Conservation (phyloP, 257 asterid species). For the Cinchona pubescens region DNA sequence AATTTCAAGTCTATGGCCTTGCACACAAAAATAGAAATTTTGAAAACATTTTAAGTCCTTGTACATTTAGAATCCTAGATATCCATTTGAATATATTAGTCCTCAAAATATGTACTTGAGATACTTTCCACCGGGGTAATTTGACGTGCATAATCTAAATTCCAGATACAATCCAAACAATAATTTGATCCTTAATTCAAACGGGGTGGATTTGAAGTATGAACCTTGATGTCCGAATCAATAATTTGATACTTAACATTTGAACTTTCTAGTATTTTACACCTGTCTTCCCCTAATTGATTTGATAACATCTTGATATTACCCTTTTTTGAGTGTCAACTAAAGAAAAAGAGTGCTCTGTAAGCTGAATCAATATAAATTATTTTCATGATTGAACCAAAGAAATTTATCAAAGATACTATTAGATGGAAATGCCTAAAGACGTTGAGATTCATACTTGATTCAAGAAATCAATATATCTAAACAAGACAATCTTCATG, state of each 20-base stretch:
- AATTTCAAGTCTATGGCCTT: background rate
- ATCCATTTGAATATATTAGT: background rate
- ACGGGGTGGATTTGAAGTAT: background rate
- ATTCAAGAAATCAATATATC: background rate
- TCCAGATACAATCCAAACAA: background rate
- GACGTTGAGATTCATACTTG: background rate
- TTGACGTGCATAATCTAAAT: background rate
- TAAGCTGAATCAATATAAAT: slow-evolving; percentile 83
- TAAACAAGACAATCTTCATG: background rate
- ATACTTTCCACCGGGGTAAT: background rate
- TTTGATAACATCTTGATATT: slow-evolving; percentile 32
- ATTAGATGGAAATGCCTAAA: slow-evolving; percentile 16
- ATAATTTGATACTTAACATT: slow-evolving; percentile 35
- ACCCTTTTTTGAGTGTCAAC: slow-evolving; percentile 29
- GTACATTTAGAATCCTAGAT: background rate
- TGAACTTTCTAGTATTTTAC: slow-evolving; percentile 33
- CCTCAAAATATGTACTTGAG: background rate
- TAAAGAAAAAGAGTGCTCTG: slow-evolving; percentile 47
- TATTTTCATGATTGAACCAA: slow-evolving; percentile 94
- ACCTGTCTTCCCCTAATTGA: slow-evolving; percentile 29
- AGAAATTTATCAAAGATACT: slow-evolving; percentile 95
- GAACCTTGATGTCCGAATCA: slow-evolving; percentile 39
- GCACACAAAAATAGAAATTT: background rate
- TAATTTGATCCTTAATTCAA: background rate
- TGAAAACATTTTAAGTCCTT: background rate